Base-by-base conservation (phyloP, 331 rosid species). In the Ulmus americana region DNA sequence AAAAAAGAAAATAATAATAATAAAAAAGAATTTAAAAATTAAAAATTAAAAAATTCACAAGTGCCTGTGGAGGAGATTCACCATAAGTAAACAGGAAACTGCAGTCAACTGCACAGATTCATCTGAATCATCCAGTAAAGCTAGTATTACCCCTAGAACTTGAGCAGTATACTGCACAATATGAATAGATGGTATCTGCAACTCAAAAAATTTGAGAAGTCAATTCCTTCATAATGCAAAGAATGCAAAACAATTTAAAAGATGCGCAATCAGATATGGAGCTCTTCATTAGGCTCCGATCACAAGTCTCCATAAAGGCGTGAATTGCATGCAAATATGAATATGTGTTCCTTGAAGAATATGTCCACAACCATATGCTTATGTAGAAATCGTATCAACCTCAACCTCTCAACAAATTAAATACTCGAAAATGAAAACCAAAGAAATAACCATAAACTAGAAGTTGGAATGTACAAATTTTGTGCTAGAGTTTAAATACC, bases 91-190 rank as follows among this genome's bases (percentile, higher is more conserved):
- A 86, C 95, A 89, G 45, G 95, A 82, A 59, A 92, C 94, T 63
- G 97, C 95, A 70, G 98, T 92, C 77, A 87, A 76, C 68, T 92
- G 98, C 72, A 92, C 98, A 59, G 88, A 82, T 82, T 89, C 98
- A 76, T 85, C 85, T 42, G 82, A 76, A 78, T 92, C 98, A 65
- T 89, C 98, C 6, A 92, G 88, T 71, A 92, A 79, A 51, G 98
- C 98, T 80, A 89, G 76, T 80, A 85, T 82, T 44, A 92, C 98
- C 61, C 98, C 95, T 75, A 92, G 70, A 63, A 92, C 86, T 81
- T 92, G 97, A 72, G 85, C 61, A 64, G 97, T 83, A 75, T 86
- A 85, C 67, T 84, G 82, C 81, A 83, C 75, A 79, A 92, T 85
- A 76, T 92, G 85, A 67, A 77, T 70, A 35, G 81, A 82, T 9